Conservation (phyloP, 306 rosid genomes). For the Sindora glabra region DNA sequence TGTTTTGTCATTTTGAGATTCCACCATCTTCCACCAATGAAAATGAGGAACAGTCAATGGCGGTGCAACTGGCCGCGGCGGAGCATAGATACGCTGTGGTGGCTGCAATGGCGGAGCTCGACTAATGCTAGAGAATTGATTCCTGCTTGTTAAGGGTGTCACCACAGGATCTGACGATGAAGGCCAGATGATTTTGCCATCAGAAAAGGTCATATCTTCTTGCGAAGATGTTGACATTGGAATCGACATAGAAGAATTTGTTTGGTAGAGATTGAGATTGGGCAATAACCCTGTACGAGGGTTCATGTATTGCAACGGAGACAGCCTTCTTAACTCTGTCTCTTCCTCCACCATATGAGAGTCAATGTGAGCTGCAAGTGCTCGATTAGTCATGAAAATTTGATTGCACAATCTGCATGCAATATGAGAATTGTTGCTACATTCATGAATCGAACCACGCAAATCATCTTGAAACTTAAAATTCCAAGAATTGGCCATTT, state of each 20-base stretch:
- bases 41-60: too few species aligned
- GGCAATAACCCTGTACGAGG: not conserved
- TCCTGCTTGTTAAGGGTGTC: not conserved
- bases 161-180: not conserved
- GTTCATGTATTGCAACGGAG: not conserved
- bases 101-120: not conserved
- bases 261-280: not conserved
- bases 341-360: conserved; percentile 42
- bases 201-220: not conserved
- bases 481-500: too few species aligned
- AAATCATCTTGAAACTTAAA: too few species aligned
- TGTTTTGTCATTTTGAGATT: too few species aligned
- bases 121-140: not conserved
- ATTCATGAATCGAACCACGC: too few species aligned
- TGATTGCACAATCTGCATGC: conserved; percentile 48
- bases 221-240: too few species aligned
- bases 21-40: too few species aligned
- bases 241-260: not conserved
- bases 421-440: not conserved
- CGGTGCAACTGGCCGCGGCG: not conserved
- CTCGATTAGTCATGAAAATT: conserved; percentile 26
- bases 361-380: conserved; percentile 47
- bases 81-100: not conserved
- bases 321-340: conserved; percentile 14
- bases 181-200: not conserved